Conservation (phyloP, 2,329 filamentous ascomycete genomes). For the Thielaviopsis musarum region DNA sequence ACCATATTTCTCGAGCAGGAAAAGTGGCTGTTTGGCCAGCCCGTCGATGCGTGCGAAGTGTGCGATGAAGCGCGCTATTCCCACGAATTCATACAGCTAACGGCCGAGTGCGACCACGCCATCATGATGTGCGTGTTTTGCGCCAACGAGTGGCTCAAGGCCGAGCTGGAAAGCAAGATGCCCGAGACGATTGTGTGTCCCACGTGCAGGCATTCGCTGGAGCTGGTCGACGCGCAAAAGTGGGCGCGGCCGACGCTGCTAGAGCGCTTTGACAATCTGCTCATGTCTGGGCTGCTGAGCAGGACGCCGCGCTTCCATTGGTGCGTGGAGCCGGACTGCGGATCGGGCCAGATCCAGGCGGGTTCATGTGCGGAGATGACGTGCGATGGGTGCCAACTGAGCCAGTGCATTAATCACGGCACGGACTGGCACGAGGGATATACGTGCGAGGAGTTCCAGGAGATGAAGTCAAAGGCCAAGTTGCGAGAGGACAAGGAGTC, state of each 20-base stretch:
- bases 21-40: slow-evolving; percentile 6
- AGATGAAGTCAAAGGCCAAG: slow-evolving; percentile 15
- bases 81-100: slow-evolving; percentile 3
- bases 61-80: slow-evolving; percentile 6
- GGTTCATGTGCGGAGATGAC: slow-evolving; percentile 18
- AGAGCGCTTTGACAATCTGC: slow-evolving; percentile 20
- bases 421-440: slow-evolving; percentile 23
- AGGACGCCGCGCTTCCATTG: slow-evolving; percentile 20
- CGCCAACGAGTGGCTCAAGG: slow-evolving; percentile 4
- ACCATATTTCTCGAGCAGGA: slow-evolving; percentile 2
- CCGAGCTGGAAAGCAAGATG: neutral
- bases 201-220: neutral
- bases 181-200: slow-evolving; percentile 6
- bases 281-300: slow-evolving; percentile 18
- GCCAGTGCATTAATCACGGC: slow-evolving; percentile 21
- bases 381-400: slow-evolving; percentile 19
- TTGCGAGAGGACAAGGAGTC: slow-evolving; percentile 20
- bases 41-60: neutral
- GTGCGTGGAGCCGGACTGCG: slow-evolving; percentile 22
- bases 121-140: slow-evolving; percentile 3
- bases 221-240: neutral
- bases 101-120: slow-evolving; percentile 1
- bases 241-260: slow-evolving; percentile 6
- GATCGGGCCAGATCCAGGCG: slow-evolving; percentile 23
- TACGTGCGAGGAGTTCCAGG: slow-evolving; percentile 22